Evolutionary conservation across 1,284 basidiomycete species (phyloP).

Genomic region (Naganishia cerealis): DNA sequence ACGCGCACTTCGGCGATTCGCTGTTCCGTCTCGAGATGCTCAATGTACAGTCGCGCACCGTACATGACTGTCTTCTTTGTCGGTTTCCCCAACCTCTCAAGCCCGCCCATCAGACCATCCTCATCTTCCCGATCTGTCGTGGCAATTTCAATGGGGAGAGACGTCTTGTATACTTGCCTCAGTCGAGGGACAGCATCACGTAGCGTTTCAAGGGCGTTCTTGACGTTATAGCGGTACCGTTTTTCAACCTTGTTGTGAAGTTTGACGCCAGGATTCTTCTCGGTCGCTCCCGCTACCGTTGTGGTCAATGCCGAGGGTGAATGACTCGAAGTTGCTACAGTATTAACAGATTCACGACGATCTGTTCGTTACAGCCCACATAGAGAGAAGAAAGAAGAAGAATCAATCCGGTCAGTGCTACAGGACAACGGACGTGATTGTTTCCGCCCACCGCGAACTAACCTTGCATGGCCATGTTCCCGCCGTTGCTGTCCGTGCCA

Average conservation of each 20-base stretch:
- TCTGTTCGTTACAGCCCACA: not conserved
- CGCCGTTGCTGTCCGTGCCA: not conserved
- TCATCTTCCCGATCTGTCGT: slow-evolving; percentile 48
- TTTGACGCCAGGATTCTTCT: slow-evolving; percentile 23
- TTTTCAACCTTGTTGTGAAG: slow-evolving; percentile 55
- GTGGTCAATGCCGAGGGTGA: not conserved
- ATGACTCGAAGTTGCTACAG: not conserved
- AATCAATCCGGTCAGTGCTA: not conserved
- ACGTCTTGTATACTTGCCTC: slow-evolving; percentile 52
- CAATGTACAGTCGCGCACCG: slow-evolving; percentile 53
- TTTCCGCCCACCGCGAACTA: no score
- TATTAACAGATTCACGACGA: not conserved
- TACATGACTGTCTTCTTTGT: slow-evolving; percentile 54
- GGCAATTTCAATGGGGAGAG: slow-evolving; percentile 47
- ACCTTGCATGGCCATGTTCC: not conserved
- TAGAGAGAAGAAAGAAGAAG: not conserved
- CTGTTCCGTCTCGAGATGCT: slow-evolving; percentile 48
- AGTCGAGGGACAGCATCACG: slow-evolving; percentile 53
- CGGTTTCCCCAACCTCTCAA: slow-evolving; percentile 51
- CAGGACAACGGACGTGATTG: no score
- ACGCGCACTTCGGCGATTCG: slow-evolving; percentile 44
- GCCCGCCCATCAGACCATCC: slow-evolving; percentile 52
- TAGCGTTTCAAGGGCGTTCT: slow-evolving; percentile 51
- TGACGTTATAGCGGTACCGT: slow-evolving; percentile 53
- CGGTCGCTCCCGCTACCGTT: not conserved